A percentile compares a stretch with the other conserved stretches of the same genome.
Conservation (phyloP, 31 red algal genomes). For the Bonnemaisonia californica region DNA sequence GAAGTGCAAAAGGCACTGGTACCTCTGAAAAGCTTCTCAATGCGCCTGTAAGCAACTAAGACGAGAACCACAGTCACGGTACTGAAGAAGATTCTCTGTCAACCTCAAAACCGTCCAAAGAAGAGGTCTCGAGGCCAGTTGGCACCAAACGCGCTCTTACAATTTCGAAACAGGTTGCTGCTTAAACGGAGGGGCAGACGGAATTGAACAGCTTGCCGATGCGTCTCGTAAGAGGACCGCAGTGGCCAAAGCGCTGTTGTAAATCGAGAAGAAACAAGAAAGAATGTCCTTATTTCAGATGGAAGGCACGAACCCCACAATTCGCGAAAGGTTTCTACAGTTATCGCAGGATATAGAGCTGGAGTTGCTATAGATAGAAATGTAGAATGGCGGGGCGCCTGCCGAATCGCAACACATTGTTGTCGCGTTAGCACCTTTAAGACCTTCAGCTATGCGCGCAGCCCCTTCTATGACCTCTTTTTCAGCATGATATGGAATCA, state of each 20-base stretch:
- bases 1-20: not conserved
- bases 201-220: constrained; percentile 5
- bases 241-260: not conserved
- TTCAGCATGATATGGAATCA: too few species aligned
- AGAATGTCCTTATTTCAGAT: constrained; percentile 9
- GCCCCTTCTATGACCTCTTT: too few species aligned
- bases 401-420: too few species aligned
- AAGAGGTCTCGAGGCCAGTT: not conserved
- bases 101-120: not conserved
- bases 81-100: too few species aligned
- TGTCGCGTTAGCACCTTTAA: too few species aligned
- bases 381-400: too few species aligned
- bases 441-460: too few species aligned
- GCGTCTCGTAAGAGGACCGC: constrained; percentile 1
- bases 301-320: constrained; percentile 5
- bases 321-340: not conserved
- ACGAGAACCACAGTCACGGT: too few species aligned
- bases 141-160: not conserved
- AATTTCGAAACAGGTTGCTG: not conserved
- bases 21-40: too few species aligned
- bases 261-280: not conserved
- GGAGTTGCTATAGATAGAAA: not conserved
- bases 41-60: not conserved
- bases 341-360: not conserved
- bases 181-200: constrained; percentile 5